Evolutionary conservation across 345 rosid genomes (phyloP).

Genomic region (rapeseed (Brassica napus)): Da-Ae NC_063437.1:11715501-11716000

Average conservation of each 20-base stretch:
- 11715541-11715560: conserved; percentile 41
- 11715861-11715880: conserved; percentile 24
- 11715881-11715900: conserved; percentile 30
- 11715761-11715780: neutral
- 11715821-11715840: neutral
- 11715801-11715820: neutral
- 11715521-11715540: conserved; percentile 22
- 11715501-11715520: conserved; percentile 41
- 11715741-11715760: neutral
- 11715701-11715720: neutral
- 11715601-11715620: neutral
- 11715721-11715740: conserved; percentile 15
- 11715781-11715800: neutral
- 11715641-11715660: conserved; percentile 9
- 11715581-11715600: neutral
- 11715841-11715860: neutral
- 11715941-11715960: conserved; percentile 40
- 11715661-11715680: neutral
- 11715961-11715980: conserved; percentile 35
- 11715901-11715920: neutral
- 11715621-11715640: neutral
- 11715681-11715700: neutral
- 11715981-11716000: conserved; percentile 15
- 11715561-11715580: neutral
- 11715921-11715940: conserved; percentile 33